Evolutionary conservation across 805 yeast species (phyloP), one percentile per base, ranked within the genome.

Genomic region (Kluyveromyces lactis): DNA sequence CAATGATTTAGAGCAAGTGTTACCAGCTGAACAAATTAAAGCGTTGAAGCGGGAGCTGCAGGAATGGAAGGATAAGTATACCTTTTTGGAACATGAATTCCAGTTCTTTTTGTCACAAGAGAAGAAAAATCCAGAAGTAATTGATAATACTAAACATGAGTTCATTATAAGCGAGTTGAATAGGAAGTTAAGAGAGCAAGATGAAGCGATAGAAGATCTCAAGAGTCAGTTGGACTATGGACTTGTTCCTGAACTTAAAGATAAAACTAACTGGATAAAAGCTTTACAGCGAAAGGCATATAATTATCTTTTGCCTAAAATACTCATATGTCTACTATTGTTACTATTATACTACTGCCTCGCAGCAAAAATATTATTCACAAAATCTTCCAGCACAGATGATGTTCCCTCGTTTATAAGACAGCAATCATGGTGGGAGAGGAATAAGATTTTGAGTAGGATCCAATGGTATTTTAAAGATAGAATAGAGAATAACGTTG

Each of bases 81-180:
- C 53, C 11, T 46, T 47, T 34, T 34, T 59, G 24, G 53, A 49
- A 18, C 40, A 52, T 15, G 58, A 56, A 34, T 56, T 55, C 35
- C 52, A 48, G 16, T 57, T 51, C 38, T 57, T 36, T 44, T 42
- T 35, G 48, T 44, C 16, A 49, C 48, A 35, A 36, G 29, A 19
- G 28, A 32, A 24, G 36, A 10, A 13, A 23, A 39, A 35, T 28
- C 42, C 44, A 3, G 34, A 33, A 16, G 31, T 38, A 4, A 26
- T 37, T 16, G 49, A 43, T 27, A 31, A 39, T 26, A 36, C 53
- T 8, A 46, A 47, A 23, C 53, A 53, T 40, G 58, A 56, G 29
- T 56, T 55, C 31, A 49, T 56, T 13, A 50, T 58, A 6, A 45
- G 48, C 13, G 62, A 57, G 41, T 48, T 58, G 31, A 54, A 40